Evolutionary conservation across 2,329 filamentous ascomycete genomes (phyloP).

Genomic region (Cyphellophora europaea): DNA sequence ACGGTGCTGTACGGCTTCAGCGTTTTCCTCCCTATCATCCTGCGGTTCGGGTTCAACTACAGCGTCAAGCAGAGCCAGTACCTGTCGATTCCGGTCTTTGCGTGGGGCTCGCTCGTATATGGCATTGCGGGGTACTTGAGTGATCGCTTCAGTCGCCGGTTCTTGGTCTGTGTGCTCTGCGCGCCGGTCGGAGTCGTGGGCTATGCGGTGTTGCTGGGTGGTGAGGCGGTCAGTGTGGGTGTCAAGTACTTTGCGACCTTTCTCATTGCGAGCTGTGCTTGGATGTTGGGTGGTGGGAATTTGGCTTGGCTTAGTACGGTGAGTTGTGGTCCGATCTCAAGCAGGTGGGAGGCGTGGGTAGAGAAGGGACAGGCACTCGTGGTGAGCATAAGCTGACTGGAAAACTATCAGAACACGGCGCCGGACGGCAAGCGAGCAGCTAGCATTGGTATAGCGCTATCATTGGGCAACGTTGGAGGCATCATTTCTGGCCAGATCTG

Average conservation of each 20-base stretch:
- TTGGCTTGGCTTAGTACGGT: background rate
- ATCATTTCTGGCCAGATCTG: conserved; percentile 37
- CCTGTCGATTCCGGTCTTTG: conserved; percentile 49
- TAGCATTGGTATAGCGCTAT: conserved; percentile 37
- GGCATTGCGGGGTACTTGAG: conserved; percentile 30
- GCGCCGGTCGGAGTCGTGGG: conserved; percentile 35
- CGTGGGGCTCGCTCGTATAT: conserved; percentile 39
- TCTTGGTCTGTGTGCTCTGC: conserved; percentile 26
- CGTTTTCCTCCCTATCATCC: conserved; percentile 48
- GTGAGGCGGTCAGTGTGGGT: conserved; percentile 32
- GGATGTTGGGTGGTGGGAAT: background rate
- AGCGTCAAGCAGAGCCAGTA: conserved; percentile 41
- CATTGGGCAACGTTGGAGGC: conserved; percentile 32
- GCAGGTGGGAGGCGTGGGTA: too few relatives aligned
- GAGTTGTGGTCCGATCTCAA: too few relatives aligned
- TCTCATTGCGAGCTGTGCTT: conserved; percentile 3
- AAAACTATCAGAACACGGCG: conserved; percentile 29
- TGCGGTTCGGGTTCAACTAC: conserved; percentile 40
- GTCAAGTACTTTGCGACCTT: conserved; percentile 43
- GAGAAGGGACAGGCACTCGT: too few relatives aligned
- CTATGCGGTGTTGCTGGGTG: conserved; percentile 39
- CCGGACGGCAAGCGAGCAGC: conserved; percentile 53
- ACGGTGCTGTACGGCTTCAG: conserved; percentile 48
- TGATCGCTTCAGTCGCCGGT: conserved; percentile 24
- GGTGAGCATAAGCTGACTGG: too few relatives aligned